A percentile compares a stretch with the other conserved stretches of the same genome.
Evolutionary conservation across 2,329 filamentous ascomycete species (phyloP).

Genomic region (Eurotiales sp.): DNA sequence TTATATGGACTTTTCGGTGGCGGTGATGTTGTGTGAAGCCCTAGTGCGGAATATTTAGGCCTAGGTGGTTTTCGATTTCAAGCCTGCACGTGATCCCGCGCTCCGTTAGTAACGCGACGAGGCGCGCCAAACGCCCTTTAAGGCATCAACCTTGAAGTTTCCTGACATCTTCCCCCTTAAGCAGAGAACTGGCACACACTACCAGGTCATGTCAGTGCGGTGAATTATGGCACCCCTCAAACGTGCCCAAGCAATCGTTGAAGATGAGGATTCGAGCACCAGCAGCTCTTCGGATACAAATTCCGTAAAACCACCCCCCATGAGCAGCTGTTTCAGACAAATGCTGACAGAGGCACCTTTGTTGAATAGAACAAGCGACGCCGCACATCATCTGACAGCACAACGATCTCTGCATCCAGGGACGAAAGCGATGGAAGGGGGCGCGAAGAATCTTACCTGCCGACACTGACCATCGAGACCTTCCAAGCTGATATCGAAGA

Average conservation of each 20-base stretch:
- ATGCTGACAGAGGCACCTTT: not conserved
- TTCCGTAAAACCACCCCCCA: constrained; percentile 5
- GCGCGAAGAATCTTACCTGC: not conserved
- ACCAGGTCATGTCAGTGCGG: not conserved
- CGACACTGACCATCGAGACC: not conserved
- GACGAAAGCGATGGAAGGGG: not conserved
- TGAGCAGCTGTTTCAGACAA: not conserved
- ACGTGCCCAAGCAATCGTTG: constrained; percentile 33
- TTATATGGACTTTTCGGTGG: too few relatives aligned
- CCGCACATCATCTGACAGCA: constrained; percentile 12
- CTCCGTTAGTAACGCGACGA: constrained; percentile 9
- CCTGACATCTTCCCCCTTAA: too few relatives aligned
- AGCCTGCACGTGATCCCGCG: constrained; percentile 19
- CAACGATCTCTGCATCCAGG: constrained; percentile 1
- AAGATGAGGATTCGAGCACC: constrained; percentile 24
- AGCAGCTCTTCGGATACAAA: constrained; percentile 7
- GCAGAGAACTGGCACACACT: not conserved
- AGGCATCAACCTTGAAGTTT: not conserved
- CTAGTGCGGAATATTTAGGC: too few relatives aligned
- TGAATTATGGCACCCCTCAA: constrained; percentile 41
- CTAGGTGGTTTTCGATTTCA: too few relatives aligned
- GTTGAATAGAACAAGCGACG: constrained; percentile 13
- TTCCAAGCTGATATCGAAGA: constrained; percentile 20
- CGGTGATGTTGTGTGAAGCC: too few relatives aligned
- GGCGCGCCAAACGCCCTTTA: not conserved